Base-by-base conservation (phyloP, 163 green algal genomes). In the Coccomyxa subellipsoidea region DNA sequence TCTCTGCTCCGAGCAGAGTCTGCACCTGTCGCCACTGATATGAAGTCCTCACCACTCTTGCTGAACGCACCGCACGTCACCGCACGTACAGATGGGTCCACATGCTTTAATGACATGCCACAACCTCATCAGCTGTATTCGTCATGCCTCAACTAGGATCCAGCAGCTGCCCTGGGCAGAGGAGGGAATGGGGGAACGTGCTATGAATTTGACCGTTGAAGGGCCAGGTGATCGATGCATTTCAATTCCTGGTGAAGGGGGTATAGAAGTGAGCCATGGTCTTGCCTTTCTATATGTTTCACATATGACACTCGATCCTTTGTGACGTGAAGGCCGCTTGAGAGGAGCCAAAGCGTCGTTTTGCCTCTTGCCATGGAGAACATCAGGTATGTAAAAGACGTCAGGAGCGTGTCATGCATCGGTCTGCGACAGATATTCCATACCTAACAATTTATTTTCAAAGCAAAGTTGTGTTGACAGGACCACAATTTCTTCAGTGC, bases 331-430 rank as follows among this genome's bases (percentile, higher is more conserved):
- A 12, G 21, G 15, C 23, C 23, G 47, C 47, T 59, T 59, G 23
- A 59, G 23, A 59, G n/a, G 23, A 8, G 3, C 4, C 2, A 59
- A 59, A 8, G 47, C 47, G 15, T 59, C 4, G 47, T 27, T 59
- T 59, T 1, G 15, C 23, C 4, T 59, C 23, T 59, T 18, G 23
- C 38, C 32, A 90, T 90, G 86, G 86, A 90, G 47, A 90, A 90
- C 47, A 90, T 90, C 81, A 90, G 86, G 86, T 90, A 66, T 7
- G 1, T 1, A 59, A 8, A 59, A 12, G 3, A 23, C 47, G 0
- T 18, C 47, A 59, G 23, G 23, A 59, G 47, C 47, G 21, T 59
- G 47, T 59, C 47, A 59, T 27, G 21, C 3, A 12, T 18, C 23
- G 47, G 23, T 59, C 47, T 59, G 4, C 23, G 47, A 59, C 47